Evolutionary conservation across 768 basidiomycete genomes (phyloP).

Genomic region (Hydnomerulius pinastri): DNA sequence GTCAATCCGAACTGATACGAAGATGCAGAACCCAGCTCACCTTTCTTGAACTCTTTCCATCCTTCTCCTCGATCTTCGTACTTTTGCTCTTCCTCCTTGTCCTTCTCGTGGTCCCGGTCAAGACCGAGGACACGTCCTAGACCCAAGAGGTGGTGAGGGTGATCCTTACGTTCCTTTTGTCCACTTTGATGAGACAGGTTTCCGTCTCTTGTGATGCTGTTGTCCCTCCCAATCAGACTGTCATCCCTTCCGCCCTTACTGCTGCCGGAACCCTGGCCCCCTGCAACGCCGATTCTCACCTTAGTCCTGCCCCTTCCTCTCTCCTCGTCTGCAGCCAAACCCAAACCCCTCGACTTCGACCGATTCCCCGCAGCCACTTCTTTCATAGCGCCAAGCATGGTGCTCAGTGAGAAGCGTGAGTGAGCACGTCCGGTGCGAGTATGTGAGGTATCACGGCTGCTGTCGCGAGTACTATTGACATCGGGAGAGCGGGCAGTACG

Average conservation of each 20-base stretch:
- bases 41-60: constrained; percentile 92
- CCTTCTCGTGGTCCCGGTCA: constrained; percentile 17
- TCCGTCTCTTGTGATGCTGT: neutral
- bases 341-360: constrained; percentile 29
- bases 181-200: neutral
- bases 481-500: neutral
- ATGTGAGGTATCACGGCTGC: constrained; percentile 1
- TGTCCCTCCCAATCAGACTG: neutral
- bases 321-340: constrained; percentile 40
- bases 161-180: constrained; percentile 5
- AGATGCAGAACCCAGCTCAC: constrained; percentile 39
- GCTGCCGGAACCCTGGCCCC: neutral
- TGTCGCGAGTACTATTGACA: neutral
- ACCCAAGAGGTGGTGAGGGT: constrained; percentile 19
- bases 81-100: constrained; percentile 24
- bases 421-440: constrained; percentile 11
- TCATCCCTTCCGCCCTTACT: neutral
- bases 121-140: constrained; percentile 37
- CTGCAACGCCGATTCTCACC: constrained; percentile 9
- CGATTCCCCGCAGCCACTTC: constrained; percentile 18
- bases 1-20: neutral
- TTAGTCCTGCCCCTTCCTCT: constrained; percentile 24
- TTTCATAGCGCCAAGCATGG: constrained; percentile 20
- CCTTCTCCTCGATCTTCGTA: constrained; percentile 46
- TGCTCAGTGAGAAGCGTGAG: constrained; percentile 18